Percentiles rank a stretch among this genome's conserved stretches.
These are phyloP conservation scores for Furculomyces boomerangus DNA, from an alignment of 371 early-diverging fungal species.

Conservation along the genomic window DNA sequence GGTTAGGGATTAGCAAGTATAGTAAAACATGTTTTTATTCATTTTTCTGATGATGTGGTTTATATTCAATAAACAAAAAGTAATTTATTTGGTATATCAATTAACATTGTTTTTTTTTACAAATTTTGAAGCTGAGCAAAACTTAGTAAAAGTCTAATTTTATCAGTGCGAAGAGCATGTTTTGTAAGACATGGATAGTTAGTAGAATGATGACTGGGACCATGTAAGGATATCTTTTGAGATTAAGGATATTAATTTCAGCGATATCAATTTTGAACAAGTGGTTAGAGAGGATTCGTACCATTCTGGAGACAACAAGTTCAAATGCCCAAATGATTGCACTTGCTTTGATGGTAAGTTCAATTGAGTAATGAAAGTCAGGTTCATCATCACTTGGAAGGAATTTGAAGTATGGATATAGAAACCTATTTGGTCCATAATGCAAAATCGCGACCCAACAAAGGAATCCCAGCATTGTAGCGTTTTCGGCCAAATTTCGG, in stretches of 20 bases:
- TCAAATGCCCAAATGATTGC: conserved; percentile 43
- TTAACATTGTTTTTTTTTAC: too few species aligned
- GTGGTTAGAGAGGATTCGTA: conserved; percentile 29
- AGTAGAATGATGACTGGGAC: conserved; percentile 44
- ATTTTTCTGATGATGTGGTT: too few species aligned
- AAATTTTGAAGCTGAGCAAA: too few species aligned
- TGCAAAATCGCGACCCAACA: conserved; percentile 48
- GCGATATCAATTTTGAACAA: conserved; percentile 37
- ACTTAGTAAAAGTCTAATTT: conserved; percentile 37
- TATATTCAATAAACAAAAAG: too few species aligned
- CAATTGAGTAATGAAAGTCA: conserved; percentile 25
- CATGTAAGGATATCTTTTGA: conserved; percentile 44
- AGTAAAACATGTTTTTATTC: too few species aligned
- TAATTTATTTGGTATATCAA: too few species aligned
- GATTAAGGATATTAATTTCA: conserved; percentile 37
- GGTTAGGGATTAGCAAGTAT: too few species aligned
- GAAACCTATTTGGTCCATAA: conserved; percentile 40
- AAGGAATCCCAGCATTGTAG: conserved; percentile 55
- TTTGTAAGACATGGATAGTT: conserved; percentile 49
- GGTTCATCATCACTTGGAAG: conserved; percentile 23
- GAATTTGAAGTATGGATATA: conserved; percentile 51
- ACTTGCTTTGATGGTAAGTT: conserved; percentile 34
- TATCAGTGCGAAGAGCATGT: conserved; percentile 44
- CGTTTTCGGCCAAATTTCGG: conserved; percentile 54
- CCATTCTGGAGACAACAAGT: conserved; percentile 29